phyloP scores from a whole-genome alignment of 371 early-diverging fungal species.

The Mortierella sp. region DNA sequence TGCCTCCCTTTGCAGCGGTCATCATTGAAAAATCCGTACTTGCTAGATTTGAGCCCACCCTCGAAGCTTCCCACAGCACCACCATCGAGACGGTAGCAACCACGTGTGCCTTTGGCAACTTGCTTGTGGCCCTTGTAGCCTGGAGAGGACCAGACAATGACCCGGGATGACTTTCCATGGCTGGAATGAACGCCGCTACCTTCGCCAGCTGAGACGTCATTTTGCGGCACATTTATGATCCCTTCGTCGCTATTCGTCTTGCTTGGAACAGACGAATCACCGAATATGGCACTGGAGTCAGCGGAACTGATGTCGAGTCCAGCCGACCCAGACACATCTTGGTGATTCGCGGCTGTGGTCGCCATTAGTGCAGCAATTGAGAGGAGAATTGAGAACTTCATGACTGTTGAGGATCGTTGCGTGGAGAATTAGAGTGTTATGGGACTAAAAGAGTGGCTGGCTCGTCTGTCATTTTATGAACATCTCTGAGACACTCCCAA shows the following conservation, averaged over 20 bases:
- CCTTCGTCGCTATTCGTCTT: background rate
- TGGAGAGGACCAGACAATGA: constrained; percentile 36
- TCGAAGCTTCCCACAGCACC: constrained; percentile 44
- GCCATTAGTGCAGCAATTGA: constrained; percentile 24
- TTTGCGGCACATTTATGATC: background rate
- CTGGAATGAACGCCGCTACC: background rate
- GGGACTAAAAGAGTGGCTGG: background rate
- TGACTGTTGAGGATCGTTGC: background rate
- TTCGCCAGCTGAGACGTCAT: background rate
- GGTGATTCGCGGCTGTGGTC: constrained; percentile 9
- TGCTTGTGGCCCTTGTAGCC: constrained; percentile 43
- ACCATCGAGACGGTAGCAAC: constrained; percentile 39
- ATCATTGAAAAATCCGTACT: constrained; percentile 29
- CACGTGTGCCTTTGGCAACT: constrained; percentile 12
- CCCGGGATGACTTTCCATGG: background rate
- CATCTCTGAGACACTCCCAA: too few relatives aligned
- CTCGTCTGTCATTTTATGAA: background rate
- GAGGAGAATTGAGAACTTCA: constrained; percentile 24
- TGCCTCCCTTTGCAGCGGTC: constrained; percentile 4
- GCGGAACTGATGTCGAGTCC: background rate
- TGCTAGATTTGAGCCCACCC: background rate
- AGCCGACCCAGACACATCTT: background rate
- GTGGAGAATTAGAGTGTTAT: background rate
- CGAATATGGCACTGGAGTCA: background rate
- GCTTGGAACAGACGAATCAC: background rate